phyloP scores from a whole-genome alignment of 2,329 filamentous ascomycete species.

The Phialocephala sp. region DNA sequence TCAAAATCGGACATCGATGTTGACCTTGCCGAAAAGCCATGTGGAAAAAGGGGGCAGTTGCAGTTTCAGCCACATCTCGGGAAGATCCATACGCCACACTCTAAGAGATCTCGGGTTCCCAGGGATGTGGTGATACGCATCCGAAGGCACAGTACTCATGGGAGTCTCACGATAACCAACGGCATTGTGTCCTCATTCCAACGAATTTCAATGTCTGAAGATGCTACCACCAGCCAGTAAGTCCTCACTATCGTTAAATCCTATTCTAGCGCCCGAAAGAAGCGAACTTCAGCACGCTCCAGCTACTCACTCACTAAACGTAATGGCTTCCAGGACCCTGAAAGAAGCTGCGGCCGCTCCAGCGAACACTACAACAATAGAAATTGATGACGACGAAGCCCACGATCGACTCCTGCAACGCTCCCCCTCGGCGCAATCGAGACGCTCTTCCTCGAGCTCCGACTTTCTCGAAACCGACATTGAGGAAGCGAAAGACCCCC shows the following conservation, averaged over 20 bases:
- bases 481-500: neutral
- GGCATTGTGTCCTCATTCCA: slow-evolving; percentile 1
- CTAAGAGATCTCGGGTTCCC: neutral
- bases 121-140: slow-evolving; percentile 3
- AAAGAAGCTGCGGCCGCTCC: neutral
- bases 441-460: neutral
- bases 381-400: neutral
- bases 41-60: neutral
- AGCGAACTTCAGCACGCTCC: neutral
- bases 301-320: neutral
- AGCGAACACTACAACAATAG: neutral
- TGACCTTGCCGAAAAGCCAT: neutral
- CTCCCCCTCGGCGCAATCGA: neutral
- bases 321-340: slow-evolving; percentile 4
- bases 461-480: neutral
- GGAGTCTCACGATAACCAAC: slow-evolving; percentile 7
- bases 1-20: neutral
- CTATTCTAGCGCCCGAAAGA: neutral
- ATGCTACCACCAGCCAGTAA: neutral
- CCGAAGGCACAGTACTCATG: neutral
- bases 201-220: neutral
- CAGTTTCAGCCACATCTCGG: slow-evolving; percentile 2
- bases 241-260: neutral
- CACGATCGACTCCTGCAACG: slow-evolving; percentile 4
- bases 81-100: neutral